Percentiles rank a stretch among this genome's conserved stretches.
Evolutionary conservation across 345 rosid genomes (phyloP).

Genomic region (Aurinia saxatilis): DNA sequence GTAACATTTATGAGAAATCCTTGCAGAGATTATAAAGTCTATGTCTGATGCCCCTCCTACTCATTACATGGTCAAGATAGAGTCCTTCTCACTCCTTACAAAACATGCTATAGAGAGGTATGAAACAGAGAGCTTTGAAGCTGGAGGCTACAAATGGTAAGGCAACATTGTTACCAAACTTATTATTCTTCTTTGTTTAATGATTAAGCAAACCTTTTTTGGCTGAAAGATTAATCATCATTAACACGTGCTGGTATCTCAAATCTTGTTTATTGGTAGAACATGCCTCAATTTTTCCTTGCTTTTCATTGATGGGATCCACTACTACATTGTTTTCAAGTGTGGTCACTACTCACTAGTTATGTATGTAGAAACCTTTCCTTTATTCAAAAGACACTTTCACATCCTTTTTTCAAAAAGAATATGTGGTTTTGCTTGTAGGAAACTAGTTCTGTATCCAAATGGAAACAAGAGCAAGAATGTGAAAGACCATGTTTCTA

Average conservation of each 20-base stretch:
- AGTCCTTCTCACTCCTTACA: slow-evolving; percentile 40
- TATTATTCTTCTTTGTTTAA: neutral
- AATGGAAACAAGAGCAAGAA: slow-evolving; percentile 60
- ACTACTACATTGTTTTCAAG: neutral
- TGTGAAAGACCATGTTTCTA: slow-evolving; percentile 41
- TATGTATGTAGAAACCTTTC: neutral
- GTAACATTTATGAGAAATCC: slow-evolving; percentile 1
- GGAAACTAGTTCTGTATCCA: slow-evolving; percentile 56
- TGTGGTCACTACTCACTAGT: neutral
- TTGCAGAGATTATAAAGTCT: slow-evolving; percentile 35
- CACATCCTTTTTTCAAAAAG: neutral
- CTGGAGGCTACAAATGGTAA: slow-evolving; percentile 71
- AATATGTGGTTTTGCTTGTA: slow-evolving; percentile 11
- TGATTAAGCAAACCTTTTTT: neutral
- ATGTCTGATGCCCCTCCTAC: slow-evolving; percentile 42
- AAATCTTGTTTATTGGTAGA: neutral
- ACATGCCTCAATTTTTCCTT: slow-evolving; percentile 9
- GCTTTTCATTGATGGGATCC: neutral
- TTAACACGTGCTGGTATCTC: neutral
- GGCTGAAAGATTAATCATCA: neutral
- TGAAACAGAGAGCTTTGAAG: slow-evolving; percentile 58
- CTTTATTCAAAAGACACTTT: neutral
- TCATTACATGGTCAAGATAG: slow-evolving; percentile 46
- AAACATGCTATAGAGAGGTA: slow-evolving; percentile 42
- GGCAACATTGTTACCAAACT: neutral